Evolutionary conservation across 2,329 filamentous ascomycete species (phyloP), one percentile per base, ranked within the genome.

Genomic region (Thielaviopsis ethacetica): DNA sequence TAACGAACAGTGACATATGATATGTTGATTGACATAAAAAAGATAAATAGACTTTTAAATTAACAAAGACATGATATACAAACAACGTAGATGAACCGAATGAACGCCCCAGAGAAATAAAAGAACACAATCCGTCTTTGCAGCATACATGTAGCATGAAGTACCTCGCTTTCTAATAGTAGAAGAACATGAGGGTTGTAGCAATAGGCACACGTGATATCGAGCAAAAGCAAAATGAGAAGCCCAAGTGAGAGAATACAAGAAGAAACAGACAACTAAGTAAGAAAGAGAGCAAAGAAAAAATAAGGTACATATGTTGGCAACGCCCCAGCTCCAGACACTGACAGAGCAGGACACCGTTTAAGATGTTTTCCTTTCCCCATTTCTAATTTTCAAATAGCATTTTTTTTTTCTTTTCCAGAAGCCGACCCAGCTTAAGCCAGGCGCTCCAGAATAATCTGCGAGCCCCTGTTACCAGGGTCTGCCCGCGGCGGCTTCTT

Each of bases 401-500:
- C 34, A 24, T 54, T 41, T 38, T 38, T 54, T 41, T 50, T 56
- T 59, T 51, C 63, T 58, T 67, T 30, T 59, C 27, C 7, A 26
- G 6, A 15, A n/a, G n/a, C 27, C 6, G 5, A 52, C 26, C 41
- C 19, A 34, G 17, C 26, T 59, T 58, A 62, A 41, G 67, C 72
- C 63, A 85, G 67, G 71, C 79, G 82, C 68, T 78, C 77, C 60
- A 86, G 69, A 63, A 86, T 69, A 61, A 86, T 69, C 68, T 75
- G 79, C 59, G 81, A 77, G 3, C 83, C 83, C 65, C 75, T 76
- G 68, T 85, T 86, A 13, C 83, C 83, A 7, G 73, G 68, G 49
- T 62, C 57, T 44, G 58, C 49, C 47, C 57, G 57, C 53, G 54
- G 34, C 26, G 62, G 56, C 62, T 67, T 69, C 60, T 72, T 65